These are phyloP conservation scores for Moniliella sp. DNA, from an alignment of 1,284 basidiomycete species.

Conservation along the genomic window DNA sequence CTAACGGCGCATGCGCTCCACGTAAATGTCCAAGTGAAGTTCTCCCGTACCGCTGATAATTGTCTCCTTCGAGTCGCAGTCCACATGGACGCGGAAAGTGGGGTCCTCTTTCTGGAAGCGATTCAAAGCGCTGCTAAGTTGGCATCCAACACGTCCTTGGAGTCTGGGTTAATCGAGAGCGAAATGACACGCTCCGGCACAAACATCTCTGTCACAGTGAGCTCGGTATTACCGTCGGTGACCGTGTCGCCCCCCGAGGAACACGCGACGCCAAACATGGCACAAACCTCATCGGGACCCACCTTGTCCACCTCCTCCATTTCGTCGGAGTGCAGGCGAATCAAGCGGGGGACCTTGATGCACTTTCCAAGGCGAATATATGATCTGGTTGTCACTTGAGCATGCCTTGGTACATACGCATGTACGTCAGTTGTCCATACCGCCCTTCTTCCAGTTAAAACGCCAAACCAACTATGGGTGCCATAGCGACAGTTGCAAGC, in stretches of 20 bases:
- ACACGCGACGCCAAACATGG: conserved; percentile 97
- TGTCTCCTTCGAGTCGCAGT: conserved; percentile 88
- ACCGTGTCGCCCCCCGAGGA: conserved; percentile 98
- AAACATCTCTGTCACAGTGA: conserved; percentile 67
- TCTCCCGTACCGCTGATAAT: conserved; percentile 99
- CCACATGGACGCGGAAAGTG: conserved; percentile 90
- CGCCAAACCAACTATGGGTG: conserved; percentile 75
- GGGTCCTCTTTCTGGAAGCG: conserved; percentile 98
- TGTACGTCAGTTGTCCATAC: conserved; percentile 92
- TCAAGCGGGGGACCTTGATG: conserved; percentile 89
- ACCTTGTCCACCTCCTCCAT: conserved; percentile 94
- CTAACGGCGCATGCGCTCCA: conserved; percentile 93
- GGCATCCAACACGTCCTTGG: conserved; percentile 56
- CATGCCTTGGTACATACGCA: conserved; percentile 92
- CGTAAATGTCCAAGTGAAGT: conserved; percentile 94
- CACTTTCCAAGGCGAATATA: conserved; percentile 85
- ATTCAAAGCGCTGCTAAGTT: conserved; percentile 87
- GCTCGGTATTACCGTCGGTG: conserved; percentile 39
- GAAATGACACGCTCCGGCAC: conserved; percentile 97
- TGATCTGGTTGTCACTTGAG: conserved; percentile 66
- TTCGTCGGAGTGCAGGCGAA: conserved; percentile 94
- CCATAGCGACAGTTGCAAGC: conserved; percentile 37
- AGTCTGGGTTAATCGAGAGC: conserved; percentile 71
- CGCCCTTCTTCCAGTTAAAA: conserved; percentile 97
- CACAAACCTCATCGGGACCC: conserved; percentile 96